phyloP scores from a whole-genome alignment of 129 eudicot genomes.

The Tagetes patula region DNA sequence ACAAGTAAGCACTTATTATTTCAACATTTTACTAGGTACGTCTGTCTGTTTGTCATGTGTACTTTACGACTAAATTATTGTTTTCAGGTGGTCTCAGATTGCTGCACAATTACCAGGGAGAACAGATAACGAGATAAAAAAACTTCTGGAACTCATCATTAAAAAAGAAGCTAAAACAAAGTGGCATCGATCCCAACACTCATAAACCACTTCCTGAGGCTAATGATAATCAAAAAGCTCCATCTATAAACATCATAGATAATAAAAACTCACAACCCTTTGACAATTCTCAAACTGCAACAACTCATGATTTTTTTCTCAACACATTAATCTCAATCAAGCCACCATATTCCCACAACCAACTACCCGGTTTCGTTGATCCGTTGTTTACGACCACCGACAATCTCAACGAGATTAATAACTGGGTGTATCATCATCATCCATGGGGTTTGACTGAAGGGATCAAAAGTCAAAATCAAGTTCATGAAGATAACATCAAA shows the following conservation, averaged over 20 bases:
- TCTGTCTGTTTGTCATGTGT: too few species aligned
- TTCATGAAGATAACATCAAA: slow-evolving; percentile 49
- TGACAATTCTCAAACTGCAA: not conserved
- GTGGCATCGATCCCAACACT: slow-evolving; percentile 75
- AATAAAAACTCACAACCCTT: not conserved
- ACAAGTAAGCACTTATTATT: slow-evolving; percentile 45
- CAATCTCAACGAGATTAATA: slow-evolving; percentile 15
- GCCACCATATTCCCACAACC: slow-evolving; percentile 26
- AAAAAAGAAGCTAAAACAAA: slow-evolving; percentile 74
- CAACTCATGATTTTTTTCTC: slow-evolving; percentile 63
- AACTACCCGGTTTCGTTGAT: slow-evolving; percentile 16
- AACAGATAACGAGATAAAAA: not conserved
- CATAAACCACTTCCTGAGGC: slow-evolving; percentile 61
- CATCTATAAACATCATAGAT: not conserved
- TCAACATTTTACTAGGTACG: too few species aligned
- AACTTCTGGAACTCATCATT: slow-evolving; percentile 79
- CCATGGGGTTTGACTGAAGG: slow-evolving; percentile 50
- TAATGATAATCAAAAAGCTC: slow-evolving; percentile 26
- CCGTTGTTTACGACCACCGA: not conserved
- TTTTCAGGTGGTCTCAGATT: slow-evolving; percentile 74
- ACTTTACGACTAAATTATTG: not conserved
- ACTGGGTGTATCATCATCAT: slow-evolving; percentile 40
- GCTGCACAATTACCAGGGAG: slow-evolving; percentile 42
- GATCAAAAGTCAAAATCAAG: slow-evolving; percentile 30
- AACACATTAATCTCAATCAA: slow-evolving; percentile 47